These are phyloP conservation scores for Neofusicoccum ribis DNA, from an alignment of 2,329 filamentous ascomycete species.

Conservation along the genomic window DNA sequence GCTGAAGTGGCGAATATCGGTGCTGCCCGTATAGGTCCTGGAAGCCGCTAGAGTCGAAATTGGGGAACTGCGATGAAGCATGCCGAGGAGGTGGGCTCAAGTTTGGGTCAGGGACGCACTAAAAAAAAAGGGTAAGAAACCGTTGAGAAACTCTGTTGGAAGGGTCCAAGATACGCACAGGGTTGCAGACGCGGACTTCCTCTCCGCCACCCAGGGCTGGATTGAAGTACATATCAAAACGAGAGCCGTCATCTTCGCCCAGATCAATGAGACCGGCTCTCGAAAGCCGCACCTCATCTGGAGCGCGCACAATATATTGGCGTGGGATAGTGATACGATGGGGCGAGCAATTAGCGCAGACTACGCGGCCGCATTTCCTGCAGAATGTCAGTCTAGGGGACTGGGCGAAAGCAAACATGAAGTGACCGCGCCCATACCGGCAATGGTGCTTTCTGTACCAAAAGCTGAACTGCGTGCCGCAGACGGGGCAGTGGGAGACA, in stretches of 20 bases:
- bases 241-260: slow-evolving; percentile 38
- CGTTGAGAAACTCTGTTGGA: not conserved
- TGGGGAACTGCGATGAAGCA: slow-evolving; percentile 2
- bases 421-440: slow-evolving; percentile 54
- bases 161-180: slow-evolving; percentile 28
- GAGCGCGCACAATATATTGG: slow-evolving; percentile 83
- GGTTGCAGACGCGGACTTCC: slow-evolving; percentile 70
- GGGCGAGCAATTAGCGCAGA: slow-evolving; percentile 86
- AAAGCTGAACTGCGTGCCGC: slow-evolving; percentile 74
- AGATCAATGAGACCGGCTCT: slow-evolving; percentile 44
- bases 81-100: slow-evolving; percentile 58
- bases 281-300: not conserved
- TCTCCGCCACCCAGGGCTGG: slow-evolving; percentile 63
- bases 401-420: not conserved
- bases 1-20: slow-evolving; percentile 22
- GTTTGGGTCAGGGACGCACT: slow-evolving; percentile 69
- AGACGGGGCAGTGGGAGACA: slow-evolving; percentile 82
- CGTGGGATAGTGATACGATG: slow-evolving; percentile 93
- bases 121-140: not conserved
- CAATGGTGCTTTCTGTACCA: slow-evolving; percentile 92
- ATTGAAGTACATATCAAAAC: slow-evolving; percentile 37
- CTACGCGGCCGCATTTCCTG: slow-evolving; percentile 88
- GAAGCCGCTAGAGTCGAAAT: slow-evolving; percentile 11
- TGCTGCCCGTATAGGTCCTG: slow-evolving; percentile 26
- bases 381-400: not conserved